Conservation (phyloP, 306 rosid genomes). For the Abrus pulchellus region DNA sequence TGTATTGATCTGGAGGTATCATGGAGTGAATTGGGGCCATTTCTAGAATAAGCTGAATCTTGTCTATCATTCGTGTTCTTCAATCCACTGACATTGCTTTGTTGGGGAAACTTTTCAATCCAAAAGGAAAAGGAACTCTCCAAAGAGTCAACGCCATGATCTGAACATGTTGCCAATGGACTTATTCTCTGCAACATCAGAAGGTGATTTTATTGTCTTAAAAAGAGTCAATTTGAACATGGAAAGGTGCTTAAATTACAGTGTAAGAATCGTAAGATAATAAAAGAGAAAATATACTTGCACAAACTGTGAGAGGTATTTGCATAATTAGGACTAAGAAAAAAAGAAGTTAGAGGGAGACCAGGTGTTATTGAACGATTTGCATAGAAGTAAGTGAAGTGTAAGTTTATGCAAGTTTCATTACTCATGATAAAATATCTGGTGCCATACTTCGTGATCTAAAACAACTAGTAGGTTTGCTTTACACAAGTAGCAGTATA, state of each 20-base stretch:
- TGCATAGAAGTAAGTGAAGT: neutral
- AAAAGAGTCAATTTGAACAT: constrained; percentile 1
- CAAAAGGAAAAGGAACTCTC: constrained; percentile 50
- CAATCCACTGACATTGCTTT: constrained; percentile 30
- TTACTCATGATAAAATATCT: neutral
- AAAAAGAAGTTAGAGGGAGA: neutral
- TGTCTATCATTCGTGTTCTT: constrained; percentile 39
- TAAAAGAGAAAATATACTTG: neutral
- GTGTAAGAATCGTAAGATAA: neutral
- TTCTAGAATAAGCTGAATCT: constrained; percentile 43
- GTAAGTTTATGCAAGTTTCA: neutral
- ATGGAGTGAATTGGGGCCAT: constrained; percentile 20
- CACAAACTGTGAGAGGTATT: neutral
- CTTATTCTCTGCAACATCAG: constrained; percentile 47
- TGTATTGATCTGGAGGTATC: constrained; percentile 47
- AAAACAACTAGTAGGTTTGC: constrained; percentile 12
- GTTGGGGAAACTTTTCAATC: constrained; percentile 48
- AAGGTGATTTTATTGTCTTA: constrained; percentile 25
- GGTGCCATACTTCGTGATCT: neutral
- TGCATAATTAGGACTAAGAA: neutral
- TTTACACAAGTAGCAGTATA: neutral
- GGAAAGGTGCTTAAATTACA: neutral
- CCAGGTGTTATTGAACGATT: neutral
- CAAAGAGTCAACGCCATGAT: constrained; percentile 38
- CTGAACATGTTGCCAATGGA: constrained; percentile 44